A percentile compares a stretch with the other conserved stretches of the same genome.
Evolutionary conservation across 768 basidiomycete species (phyloP).

Genomic region (Pulveroboletus sp.): DNA sequence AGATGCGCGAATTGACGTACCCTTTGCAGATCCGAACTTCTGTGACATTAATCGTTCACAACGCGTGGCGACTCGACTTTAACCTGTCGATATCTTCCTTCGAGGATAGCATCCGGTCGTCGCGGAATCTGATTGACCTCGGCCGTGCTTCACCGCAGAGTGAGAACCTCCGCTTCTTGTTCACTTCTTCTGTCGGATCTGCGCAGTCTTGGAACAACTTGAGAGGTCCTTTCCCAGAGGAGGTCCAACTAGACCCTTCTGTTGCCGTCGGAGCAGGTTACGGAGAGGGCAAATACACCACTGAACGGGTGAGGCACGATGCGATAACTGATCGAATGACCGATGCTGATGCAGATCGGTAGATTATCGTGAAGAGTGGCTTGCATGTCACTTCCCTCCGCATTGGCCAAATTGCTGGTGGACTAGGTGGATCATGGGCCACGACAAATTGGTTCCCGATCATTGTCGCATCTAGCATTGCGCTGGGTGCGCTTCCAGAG

Average conservation of each 20-base stretch:
- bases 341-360: not conserved
- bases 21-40: constrained; percentile 30
- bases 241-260: constrained; percentile 26
- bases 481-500: constrained; percentile 26
- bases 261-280: constrained; percentile 41
- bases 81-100: constrained; percentile 39
- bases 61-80: constrained; percentile 45
- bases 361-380: constrained; percentile 38
- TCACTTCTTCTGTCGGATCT: constrained; percentile 39
- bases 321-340: not conserved
- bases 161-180: constrained; percentile 32
- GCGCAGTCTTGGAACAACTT: constrained; percentile 28
- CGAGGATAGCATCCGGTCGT: constrained; percentile 37
- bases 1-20: not conserved
- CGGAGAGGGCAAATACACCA: constrained; percentile 42
- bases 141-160: constrained; percentile 26
- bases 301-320: constrained; percentile 31
- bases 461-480: constrained; percentile 34
- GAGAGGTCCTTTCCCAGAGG: constrained; percentile 34
- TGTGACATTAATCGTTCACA: constrained; percentile 30
- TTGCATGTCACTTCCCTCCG: constrained; percentile 36
- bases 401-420: constrained; percentile 45
- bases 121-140: constrained; percentile 34
- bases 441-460: constrained; percentile 16
- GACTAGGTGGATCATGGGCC: constrained; percentile 41